These are phyloP conservation scores for Lasiodiplodia sp. DNA, from an alignment of 2,329 filamentous ascomycete species.

Conservation along the genomic window DNA sequence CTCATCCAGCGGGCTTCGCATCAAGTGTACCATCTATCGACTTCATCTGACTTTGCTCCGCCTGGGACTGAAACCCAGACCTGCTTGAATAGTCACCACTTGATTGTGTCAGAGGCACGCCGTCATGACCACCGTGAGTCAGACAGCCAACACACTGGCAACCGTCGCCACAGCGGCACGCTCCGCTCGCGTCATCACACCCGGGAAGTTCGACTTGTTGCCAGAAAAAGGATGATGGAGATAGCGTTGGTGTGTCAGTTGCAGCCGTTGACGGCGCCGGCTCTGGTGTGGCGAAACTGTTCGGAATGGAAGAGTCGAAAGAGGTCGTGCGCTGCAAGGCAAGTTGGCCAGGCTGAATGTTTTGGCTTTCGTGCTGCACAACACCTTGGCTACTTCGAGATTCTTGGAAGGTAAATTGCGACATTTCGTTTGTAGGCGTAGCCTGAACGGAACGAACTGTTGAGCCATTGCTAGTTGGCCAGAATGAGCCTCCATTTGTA, in stretches of 20 bases:
- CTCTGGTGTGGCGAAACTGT: conserved; percentile 3
- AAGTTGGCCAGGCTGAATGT: not conserved
- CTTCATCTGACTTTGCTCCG: conserved; percentile 5
- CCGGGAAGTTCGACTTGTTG: conserved; percentile 47
- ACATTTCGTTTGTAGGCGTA: conserved; percentile 31
- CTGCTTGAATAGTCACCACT: not conserved
- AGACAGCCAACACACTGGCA: conserved; percentile 62
- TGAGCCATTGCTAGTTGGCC: conserved; percentile 3
- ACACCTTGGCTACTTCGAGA: not conserved
- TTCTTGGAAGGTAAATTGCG: conserved; percentile 33
- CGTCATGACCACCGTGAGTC: conserved; percentile 60
- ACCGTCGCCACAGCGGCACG: conserved; percentile 60
- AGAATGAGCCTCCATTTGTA: conserved; percentile 7
- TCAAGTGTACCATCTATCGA: conserved; percentile 16
- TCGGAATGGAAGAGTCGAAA: conserved; percentile 4
- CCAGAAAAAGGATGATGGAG: conserved; percentile 48
- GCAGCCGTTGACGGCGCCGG: conserved; percentile 24
- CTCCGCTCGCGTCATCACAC: conserved; percentile 58
- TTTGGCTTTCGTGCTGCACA: not conserved
- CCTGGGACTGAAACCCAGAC: not conserved
- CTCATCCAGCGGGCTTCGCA: conserved; percentile 10
- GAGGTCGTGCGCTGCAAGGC: not conserved
- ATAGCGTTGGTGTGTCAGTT: conserved; percentile 39
- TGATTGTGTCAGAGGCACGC: conserved; percentile 42
- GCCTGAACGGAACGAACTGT: conserved; percentile 30